Conservation (phyloP, 2,329 filamentous ascomycete species). For the Fusarium circinatum region DNA sequence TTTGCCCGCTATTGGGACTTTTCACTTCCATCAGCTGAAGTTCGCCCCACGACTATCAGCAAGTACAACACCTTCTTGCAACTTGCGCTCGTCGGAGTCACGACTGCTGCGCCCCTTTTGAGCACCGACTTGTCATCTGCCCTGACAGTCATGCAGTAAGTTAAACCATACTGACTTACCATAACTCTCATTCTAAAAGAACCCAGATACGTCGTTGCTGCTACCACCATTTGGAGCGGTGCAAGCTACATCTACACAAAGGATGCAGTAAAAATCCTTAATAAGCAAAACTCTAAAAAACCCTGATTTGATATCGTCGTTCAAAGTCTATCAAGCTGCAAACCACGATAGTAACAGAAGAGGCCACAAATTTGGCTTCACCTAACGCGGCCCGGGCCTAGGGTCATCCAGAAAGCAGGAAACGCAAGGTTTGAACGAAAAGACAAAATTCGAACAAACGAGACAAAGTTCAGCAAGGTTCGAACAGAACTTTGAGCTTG, state of each 20-base stretch:
- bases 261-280: slow-evolving; percentile 88
- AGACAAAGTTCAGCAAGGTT: neutral
- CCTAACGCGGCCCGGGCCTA: neutral
- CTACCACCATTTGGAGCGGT: slow-evolving; percentile 93
- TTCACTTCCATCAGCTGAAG: slow-evolving; percentile 86
- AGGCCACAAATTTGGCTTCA: slow-evolving; percentile 2
- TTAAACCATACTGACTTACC: slow-evolving; percentile 23
- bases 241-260: slow-evolving; percentile 91
- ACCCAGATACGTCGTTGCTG: slow-evolving; percentile 81
- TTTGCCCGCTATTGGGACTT: slow-evolving; percentile 97
- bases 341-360: neutral
- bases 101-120: slow-evolving; percentile 82
- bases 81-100: slow-evolving; percentile 84
- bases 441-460: neutral
- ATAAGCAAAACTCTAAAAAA: slow-evolving; percentile 41
- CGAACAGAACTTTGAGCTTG: slow-evolving; percentile 24
- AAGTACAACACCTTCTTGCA: slow-evolving; percentile 96
- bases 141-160: slow-evolving; percentile 73
- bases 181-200: neutral
- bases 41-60: slow-evolving; percentile 83
- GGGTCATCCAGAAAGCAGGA: neutral
- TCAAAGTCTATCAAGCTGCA: neutral
- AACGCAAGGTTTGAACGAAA: neutral
- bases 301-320: slow-evolving; percentile 3
- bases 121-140: slow-evolving; percentile 64